These are phyloP conservation scores for Ascochyta rabiei DNA, from an alignment of 2,329 filamentous ascomycete species.

Conservation along the genomic window DNA sequence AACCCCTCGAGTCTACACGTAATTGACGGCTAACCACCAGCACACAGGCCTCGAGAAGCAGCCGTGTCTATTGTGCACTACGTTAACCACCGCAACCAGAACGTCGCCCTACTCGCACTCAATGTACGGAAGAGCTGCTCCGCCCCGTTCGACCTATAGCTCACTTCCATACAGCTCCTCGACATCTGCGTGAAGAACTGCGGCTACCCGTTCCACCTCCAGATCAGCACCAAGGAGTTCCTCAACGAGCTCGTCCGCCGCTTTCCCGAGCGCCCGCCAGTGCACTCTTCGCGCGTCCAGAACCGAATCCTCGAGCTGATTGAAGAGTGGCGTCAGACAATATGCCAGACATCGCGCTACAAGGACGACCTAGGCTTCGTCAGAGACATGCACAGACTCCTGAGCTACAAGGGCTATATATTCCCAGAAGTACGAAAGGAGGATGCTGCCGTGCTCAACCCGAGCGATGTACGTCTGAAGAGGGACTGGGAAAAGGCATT, in stretches of 20 bases:
- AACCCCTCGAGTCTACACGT: not conserved
- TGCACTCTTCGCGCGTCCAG: slow-evolving; percentile 86
- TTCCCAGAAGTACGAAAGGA: slow-evolving; percentile 92
- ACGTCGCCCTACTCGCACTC: slow-evolving; percentile 88
- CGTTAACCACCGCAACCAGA: slow-evolving; percentile 96
- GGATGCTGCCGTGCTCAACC: slow-evolving; percentile 94
- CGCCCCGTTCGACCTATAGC: slow-evolving; percentile 16
- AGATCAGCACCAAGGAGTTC: slow-evolving; percentile 98
- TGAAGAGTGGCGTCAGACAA: slow-evolving; percentile 97
- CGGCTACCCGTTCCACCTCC: slow-evolving; percentile 97
- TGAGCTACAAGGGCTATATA: slow-evolving; percentile 96
- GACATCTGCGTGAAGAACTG: slow-evolving; percentile 99
- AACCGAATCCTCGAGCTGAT: slow-evolving; percentile 92
- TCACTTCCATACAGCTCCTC: slow-evolving; percentile 66
- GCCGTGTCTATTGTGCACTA: slow-evolving; percentile 91
- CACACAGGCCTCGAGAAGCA: slow-evolving; percentile 78
- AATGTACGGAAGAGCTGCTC: slow-evolving; percentile 56
- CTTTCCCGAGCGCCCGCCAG: slow-evolving; percentile 90
- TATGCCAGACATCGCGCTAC: slow-evolving; percentile 97
- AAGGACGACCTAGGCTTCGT: slow-evolving; percentile 97
- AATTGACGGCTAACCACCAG: slow-evolving; percentile 23
- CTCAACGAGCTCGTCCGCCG: slow-evolving; percentile 96
- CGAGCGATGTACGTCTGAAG: slow-evolving; percentile 78
- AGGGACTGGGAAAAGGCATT: not conserved
- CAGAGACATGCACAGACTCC: slow-evolving; percentile 92